Evolutionary conservation across 192 early-diverging fungal genomes (phyloP).

Genomic region (Funneliformis mosseae): DNA sequence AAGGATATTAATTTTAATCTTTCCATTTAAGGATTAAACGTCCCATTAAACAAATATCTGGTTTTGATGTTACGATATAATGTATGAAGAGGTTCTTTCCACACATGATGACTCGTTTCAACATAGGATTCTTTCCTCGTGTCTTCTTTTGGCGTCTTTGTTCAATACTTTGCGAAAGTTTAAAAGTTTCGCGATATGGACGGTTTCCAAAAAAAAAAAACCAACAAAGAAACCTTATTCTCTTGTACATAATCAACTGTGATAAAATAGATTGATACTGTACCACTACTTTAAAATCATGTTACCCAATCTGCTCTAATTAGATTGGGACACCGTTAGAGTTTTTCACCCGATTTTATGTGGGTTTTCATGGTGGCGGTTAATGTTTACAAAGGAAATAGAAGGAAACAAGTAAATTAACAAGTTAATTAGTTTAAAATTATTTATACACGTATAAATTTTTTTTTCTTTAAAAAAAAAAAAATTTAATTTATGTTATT

Average conservation of each 20-base stretch:
- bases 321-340: background rate
- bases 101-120: background rate
- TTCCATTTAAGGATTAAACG: background rate
- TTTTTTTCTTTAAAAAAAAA: too few relatives aligned
- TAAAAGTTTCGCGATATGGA: background rate
- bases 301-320: background rate
- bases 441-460: background rate
- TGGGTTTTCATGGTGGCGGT: background rate
- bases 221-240: background rate
- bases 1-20: background rate
- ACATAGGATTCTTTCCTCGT: background rate
- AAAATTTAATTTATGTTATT: too few relatives aligned
- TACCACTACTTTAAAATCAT: background rate
- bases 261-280: background rate
- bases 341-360: background rate
- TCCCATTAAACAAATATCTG: background rate
- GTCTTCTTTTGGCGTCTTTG: background rate
- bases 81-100: too few relatives aligned
- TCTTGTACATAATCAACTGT: background rate
- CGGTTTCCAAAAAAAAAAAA: background rate
- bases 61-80: background rate
- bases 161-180: background rate
- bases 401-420: background rate
- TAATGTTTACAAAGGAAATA: background rate
- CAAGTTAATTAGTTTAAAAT: background rate